phyloP scores from a whole-genome alignment of 495 filamentous ascomycete genomes.

The Neurospora cerealis region DNA sequence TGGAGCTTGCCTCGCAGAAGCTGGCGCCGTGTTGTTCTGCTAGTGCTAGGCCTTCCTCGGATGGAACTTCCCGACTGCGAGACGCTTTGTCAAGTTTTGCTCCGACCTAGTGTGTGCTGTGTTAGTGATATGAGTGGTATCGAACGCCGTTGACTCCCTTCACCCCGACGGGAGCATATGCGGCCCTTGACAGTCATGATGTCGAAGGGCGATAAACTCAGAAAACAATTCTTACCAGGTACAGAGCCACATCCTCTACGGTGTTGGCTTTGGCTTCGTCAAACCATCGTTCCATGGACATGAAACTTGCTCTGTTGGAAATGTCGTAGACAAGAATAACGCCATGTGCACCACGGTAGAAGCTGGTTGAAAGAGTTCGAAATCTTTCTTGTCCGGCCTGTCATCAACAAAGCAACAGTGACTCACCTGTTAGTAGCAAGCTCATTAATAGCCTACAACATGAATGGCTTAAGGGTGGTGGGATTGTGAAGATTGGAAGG shows the following conservation, averaged over 20 bases:
- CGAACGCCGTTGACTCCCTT: not conserved
- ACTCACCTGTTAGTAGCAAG: not conserved
- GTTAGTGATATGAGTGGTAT: not conserved
- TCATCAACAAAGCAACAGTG: not conserved
- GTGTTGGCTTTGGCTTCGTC: conserved; percentile 46
- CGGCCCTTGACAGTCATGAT: not conserved
- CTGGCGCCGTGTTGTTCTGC: conserved; percentile 36
- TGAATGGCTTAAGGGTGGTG: not conserved
- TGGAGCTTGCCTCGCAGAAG: conserved; percentile 48
- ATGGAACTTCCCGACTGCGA: conserved; percentile 34
- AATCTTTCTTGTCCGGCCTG: conserved; percentile 49
- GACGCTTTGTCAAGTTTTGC: conserved; percentile 44
- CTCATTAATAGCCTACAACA: not conserved
- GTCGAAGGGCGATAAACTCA: not conserved
- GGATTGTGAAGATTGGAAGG: not conserved
- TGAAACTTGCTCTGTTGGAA: conserved; percentile 42
- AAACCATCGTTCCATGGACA: conserved; percentile 49
- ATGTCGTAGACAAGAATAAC: conserved; percentile 53
- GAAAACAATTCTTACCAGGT: conserved; percentile 30
- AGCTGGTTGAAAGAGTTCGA: conserved; percentile 49
- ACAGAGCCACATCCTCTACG: conserved; percentile 40
- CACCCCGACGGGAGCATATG: not conserved
- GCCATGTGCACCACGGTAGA: conserved; percentile 52
- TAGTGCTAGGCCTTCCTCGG: conserved; percentile 40
- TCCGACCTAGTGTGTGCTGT: conserved; percentile 30